These are phyloP conservation scores for Mimosa bimucronata DNA, from an alignment of 306 rosid genomes.

Conservation along the genomic window DNA sequence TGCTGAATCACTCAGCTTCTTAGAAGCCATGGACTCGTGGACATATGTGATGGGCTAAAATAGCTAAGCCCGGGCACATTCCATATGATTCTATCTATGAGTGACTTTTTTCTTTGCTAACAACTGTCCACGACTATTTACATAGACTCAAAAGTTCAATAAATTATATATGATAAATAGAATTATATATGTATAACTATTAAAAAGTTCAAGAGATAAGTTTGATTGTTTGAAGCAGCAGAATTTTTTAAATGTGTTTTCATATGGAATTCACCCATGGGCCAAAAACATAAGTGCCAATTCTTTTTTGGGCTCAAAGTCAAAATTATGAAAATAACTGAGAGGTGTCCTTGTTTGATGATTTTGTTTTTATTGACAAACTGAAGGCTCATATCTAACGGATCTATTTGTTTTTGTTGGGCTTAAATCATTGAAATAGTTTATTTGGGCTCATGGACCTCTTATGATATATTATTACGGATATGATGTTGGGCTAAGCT, in stretches of 20 bases:
- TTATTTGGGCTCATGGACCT: neutral
- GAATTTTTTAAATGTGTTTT: neutral
- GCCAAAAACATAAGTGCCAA: neutral
- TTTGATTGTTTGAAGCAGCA: neutral
- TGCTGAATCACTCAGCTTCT: no score
- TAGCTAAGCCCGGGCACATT: no score
- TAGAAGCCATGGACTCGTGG: no score
- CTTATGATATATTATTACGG: neutral
- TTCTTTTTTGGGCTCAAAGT: neutral
- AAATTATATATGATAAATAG: no score
- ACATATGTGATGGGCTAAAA: no score
- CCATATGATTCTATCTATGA: no score
- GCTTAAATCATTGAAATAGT: neutral
- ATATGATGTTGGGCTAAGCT: neutral
- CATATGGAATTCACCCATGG: neutral
- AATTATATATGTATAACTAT: no score
- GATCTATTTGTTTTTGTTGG: neutral
- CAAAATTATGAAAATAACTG: neutral
- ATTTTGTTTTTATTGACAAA: neutral
- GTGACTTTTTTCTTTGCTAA: no score
- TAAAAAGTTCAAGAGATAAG: neutral
- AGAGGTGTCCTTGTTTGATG: neutral
- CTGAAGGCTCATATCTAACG: neutral
- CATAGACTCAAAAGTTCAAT: no score
- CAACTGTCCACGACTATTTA: neutral